Evolutionary conservation across 1,139 yeast genomes (phyloP), one percentile per base, ranked within the genome.

Genomic region (Diutina rugosa): DNA sequence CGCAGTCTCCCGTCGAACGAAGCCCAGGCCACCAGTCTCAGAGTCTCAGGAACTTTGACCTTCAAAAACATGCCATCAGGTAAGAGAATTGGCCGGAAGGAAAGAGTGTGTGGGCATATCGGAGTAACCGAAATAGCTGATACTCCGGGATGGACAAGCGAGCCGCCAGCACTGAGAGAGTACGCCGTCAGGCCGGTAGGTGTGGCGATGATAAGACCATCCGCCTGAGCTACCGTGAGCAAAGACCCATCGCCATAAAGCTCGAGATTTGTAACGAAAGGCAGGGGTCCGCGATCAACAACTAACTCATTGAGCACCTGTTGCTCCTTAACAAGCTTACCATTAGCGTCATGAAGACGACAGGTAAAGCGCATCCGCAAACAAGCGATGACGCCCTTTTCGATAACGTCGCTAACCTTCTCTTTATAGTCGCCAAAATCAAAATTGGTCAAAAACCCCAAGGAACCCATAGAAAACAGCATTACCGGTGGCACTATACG

Each of bases 141-240:
- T 14, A 90, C 95, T 32, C 89, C 89, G 0, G 97, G 96, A 63
- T 90, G 96, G 1, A 90, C 95, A 56, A 90, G 74, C 0, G 95
- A 84, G 0, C 97, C 97, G 16, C 96, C 96, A 0, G 97, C 96
- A 48, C 95, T 85, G 46, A 90, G 72, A 0, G 95, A 87, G 67
- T 90, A 90, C 0, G 97, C 97, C 0, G 97, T 90, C 1, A 95
- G 87, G 0, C 96, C 96, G 0, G 97, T 90, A 4, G 96, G 97
- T 0, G 96, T 89, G 0, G 96, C 95, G 47, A 90, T 78, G 58
- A 90, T 89, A 38, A 90, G 70, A 0, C 97, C 97, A 67, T 90
- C 96, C 0, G 96, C 96, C 66, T 89, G 96, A 0, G 93, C 95
- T 18, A 88, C 85, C 0, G 97, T 89, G 57, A 89, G 72, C 47